A percentile compares a stretch with the other conserved stretches of the same genome.
Conservation (phyloP, 2,329 filamentous ascomycete species). For the Fusarium sp. region DNA sequence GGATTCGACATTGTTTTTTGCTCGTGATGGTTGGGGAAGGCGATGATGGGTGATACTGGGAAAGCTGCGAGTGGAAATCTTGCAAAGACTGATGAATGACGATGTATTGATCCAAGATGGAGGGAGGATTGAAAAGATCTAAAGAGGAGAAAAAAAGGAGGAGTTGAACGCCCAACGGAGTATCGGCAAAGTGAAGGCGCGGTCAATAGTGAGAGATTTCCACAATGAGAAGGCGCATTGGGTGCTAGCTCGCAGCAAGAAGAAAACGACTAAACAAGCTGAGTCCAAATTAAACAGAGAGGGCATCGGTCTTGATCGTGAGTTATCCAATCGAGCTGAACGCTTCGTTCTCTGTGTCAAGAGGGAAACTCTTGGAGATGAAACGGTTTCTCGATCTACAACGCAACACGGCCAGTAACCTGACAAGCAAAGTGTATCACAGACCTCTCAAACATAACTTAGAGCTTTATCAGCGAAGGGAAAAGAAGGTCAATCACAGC, state of each 20-base stretch:
- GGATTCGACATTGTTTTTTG: neutral
- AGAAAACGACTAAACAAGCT: neutral
- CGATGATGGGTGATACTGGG: neutral
- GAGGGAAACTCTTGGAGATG: conserved; percentile 53
- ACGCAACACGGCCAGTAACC: neutral
- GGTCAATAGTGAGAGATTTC: neutral
- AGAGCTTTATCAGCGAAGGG: neutral
- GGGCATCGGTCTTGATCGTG: neutral
- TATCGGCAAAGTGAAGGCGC: neutral
- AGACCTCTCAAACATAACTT: neutral
- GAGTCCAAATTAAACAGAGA: neutral
- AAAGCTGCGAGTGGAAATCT: neutral
- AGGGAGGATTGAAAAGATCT: neutral
- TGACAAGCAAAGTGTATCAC: neutral
- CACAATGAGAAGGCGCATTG: neutral
- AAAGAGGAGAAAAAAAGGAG: neutral
- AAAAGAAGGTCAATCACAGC: neutral
- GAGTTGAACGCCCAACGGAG: neutral
- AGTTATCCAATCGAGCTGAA: neutral
- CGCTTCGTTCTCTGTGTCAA: conserved; percentile 52
- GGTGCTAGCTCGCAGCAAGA: neutral
- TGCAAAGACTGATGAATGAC: neutral
- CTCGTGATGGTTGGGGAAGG: neutral
- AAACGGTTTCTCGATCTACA: conserved; percentile 43
- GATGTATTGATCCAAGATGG: neutral